phyloP scores from a whole-genome alignment of 768 basidiomycete genomes.

The Leccinum subtestaceum region DNA sequence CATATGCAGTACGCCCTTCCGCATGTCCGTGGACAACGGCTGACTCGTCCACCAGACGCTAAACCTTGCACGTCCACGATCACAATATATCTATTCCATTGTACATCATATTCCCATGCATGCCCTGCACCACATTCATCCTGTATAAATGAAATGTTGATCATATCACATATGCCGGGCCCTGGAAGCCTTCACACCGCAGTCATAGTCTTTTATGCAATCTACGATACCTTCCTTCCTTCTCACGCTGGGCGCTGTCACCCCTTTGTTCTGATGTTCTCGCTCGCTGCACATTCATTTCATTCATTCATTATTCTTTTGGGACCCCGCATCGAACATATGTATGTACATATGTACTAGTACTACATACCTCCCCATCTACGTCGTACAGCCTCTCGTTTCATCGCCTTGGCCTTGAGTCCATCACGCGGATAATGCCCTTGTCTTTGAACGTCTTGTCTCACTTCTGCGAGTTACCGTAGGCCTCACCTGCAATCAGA shows the following conservation, averaged over 20 bases:
- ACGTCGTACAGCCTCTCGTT: background rate
- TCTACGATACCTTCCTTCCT: conserved; percentile 13
- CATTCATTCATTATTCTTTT: conserved; percentile 16
- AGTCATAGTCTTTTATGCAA: conserved; percentile 12
- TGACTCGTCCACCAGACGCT: conserved; percentile 8
- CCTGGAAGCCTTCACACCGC: background rate
- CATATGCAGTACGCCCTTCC: conserved; percentile 9
- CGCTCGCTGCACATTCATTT: conserved; percentile 9
- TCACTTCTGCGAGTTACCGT: background rate
- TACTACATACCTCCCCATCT: background rate
- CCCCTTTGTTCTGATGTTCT: background rate
- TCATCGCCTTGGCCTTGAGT: background rate
- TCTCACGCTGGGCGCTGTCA: conserved; percentile 2
- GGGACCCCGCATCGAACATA: conserved; percentile 12
- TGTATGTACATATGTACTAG: background rate
- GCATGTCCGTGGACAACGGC: background rate
- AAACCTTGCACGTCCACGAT: conserved; percentile 3
- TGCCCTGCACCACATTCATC: conserved; percentile 15
- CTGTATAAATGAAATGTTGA: conserved; percentile 17
- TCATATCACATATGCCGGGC: conserved; percentile 10
- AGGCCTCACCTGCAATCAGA: no score
- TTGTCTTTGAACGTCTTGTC: background rate
- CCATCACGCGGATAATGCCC: background rate
- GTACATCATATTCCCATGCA: conserved; percentile 22
- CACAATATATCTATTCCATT: conserved; percentile 20